Evolutionary conservation across 2,329 filamentous ascomycete species (phyloP).

Genomic region (Talaromyces sp.): DNA sequence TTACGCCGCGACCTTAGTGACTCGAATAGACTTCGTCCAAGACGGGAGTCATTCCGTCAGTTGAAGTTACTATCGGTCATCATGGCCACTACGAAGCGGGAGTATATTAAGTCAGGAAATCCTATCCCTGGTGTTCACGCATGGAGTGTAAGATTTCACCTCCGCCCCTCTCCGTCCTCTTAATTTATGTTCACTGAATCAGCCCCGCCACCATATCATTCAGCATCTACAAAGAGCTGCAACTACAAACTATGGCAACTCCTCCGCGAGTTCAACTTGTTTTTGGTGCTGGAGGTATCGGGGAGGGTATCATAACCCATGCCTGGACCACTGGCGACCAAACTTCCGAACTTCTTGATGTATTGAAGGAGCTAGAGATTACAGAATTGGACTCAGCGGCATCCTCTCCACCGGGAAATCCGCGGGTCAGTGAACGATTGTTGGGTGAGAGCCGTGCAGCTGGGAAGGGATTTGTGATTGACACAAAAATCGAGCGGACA

Average conservation of each 20-base stretch:
- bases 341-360: neutral
- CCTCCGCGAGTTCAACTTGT: neutral
- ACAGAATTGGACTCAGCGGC: neutral
- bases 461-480: conserved; percentile 1
- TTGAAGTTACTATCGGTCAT: neutral
- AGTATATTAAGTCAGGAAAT: conserved; percentile 4
- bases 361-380: neutral
- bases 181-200: conserved; percentile 2
- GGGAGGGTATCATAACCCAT: neutral
- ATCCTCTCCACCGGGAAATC: neutral
- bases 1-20: conserved; percentile 2
- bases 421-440: neutral
- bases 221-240: neutral
- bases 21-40: neutral
- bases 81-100: neutral
- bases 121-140: neutral
- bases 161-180: neutral
- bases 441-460: conserved; percentile 1
- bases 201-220: neutral
- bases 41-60: neutral
- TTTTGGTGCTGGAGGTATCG: conserved; percentile 2
- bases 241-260: conserved; percentile 1
- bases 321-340: neutral
- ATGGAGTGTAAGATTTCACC: neutral
- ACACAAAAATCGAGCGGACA: conserved; percentile 3